These are phyloP conservation scores for Pichia rugopelliculosa DNA, from an alignment of 805 yeast genomes.

Conservation along the genomic window DNA sequence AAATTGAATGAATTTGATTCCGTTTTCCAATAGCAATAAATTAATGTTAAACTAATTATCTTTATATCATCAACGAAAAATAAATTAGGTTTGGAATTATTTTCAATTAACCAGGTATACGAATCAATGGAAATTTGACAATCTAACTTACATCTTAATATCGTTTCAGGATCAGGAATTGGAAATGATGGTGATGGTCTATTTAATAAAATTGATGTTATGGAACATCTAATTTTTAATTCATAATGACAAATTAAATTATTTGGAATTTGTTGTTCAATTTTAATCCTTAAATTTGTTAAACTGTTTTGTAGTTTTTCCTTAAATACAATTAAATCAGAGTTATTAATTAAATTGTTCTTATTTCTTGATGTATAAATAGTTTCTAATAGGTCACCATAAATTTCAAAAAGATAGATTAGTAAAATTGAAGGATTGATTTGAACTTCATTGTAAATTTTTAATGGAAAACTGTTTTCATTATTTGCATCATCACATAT, in stretches of 20 bases:
- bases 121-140: conserved; percentile 16
- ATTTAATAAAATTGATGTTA: conserved; percentile 14
- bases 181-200: conserved; percentile 21
- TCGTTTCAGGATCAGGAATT: conserved; percentile 13
- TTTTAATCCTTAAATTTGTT: conserved; percentile 16
- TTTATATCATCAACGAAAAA: conserved; percentile 18
- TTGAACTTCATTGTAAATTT: conserved; percentile 13
- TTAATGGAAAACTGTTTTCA: background rate
- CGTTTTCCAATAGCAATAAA: conserved; percentile 22
- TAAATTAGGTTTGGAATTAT: conserved; percentile 16
- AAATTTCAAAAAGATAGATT: conserved; percentile 16
- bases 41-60: conserved; percentile 18
- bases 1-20: conserved; percentile 14
- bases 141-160: conserved; percentile 13
- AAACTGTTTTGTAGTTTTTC: conserved; percentile 11
- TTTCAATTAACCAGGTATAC: conserved; percentile 11
- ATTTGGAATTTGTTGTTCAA: conserved; percentile 16
- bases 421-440: conserved; percentile 17
- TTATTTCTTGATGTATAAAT: conserved; percentile 17
- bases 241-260: conserved; percentile 14
- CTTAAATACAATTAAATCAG: conserved; percentile 11
- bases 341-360: conserved; percentile 3
- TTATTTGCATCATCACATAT: conserved; percentile 2
- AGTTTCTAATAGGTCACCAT: conserved; percentile 21
- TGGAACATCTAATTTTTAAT: conserved; percentile 17